phyloP scores from a whole-genome alignment of 2,329 filamentous ascomycete species.

The Alternaria gansuensis region DNA sequence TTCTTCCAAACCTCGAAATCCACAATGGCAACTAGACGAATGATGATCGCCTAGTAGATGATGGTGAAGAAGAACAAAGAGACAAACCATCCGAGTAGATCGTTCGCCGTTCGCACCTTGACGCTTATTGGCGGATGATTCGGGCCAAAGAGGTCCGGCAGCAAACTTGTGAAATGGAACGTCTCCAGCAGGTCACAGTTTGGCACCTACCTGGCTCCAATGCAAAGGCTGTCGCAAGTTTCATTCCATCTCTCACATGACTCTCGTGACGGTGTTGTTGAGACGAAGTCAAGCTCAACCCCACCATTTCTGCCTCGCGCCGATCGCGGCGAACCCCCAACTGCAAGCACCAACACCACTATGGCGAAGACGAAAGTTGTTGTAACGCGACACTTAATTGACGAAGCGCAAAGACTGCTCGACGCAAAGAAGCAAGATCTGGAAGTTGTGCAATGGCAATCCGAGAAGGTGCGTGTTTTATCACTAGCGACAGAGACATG shows the following conservation, averaged over 20 bases:
- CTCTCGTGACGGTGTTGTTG: constrained; percentile 2
- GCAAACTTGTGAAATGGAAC: not conserved
- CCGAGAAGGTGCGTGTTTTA: constrained; percentile 30
- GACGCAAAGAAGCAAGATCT: constrained; percentile 30
- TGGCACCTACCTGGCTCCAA: not conserved
- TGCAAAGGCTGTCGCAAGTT: constrained; percentile 23
- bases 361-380: constrained; percentile 43
- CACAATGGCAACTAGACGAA: not conserved
- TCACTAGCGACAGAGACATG: not conserved
- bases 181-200: not conserved
- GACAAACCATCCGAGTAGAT: not conserved
- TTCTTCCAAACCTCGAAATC: accelerated
- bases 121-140: constrained; percentile 36
- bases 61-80: not conserved
- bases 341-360: constrained; percentile 19
- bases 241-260: constrained; percentile 20
- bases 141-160: constrained; percentile 23
- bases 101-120: not conserved
- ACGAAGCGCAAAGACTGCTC: constrained; percentile 34
- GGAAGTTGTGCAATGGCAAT: constrained; percentile 44
- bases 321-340: constrained; percentile 25
- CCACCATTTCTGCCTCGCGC: constrained; percentile 31
- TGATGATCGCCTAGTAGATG: not conserved
- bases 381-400: constrained; percentile 40
- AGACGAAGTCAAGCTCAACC: constrained; percentile 17